Percentiles rank a stretch among this genome's conserved stretches.
phyloP scores from a whole-genome alignment of 2,329 filamentous ascomycete species.

The Aureobasidium sp. region DNA sequence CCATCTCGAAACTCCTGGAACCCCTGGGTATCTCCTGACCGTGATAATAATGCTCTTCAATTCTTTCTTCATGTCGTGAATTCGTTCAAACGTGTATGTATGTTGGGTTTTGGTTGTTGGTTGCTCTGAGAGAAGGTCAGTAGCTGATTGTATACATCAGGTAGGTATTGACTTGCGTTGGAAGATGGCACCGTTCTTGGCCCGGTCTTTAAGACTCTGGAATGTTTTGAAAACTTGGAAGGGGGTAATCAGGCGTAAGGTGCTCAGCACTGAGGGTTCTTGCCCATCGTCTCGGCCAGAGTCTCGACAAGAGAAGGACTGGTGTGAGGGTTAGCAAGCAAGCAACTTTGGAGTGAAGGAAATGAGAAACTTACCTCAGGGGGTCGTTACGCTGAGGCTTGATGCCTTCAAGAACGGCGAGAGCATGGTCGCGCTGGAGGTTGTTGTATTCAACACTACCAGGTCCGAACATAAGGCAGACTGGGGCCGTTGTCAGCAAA shows the following conservation, averaged over 20 bases:
- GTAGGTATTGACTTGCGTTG: too few species aligned
- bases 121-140: not conserved
- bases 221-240: too few species aligned
- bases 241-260: too few species aligned
- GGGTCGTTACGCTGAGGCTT: not conserved
- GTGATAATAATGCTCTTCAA: not conserved
- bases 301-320: not conserved
- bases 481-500: not conserved
- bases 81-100: not conserved
- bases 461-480: not conserved
- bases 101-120: not conserved
- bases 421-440: not conserved
- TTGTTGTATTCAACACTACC: not conserved
- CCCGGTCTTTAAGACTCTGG: too few species aligned
- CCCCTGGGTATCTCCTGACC: not conserved
- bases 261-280: not conserved
- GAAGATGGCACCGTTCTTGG: too few species aligned
- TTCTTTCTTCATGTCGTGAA: not conserved
- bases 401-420: not conserved
- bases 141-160: too few species aligned
- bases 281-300: not conserved
- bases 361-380: not conserved
- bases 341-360: too few species aligned
- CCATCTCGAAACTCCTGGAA: not conserved
- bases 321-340: not conserved